Evolutionary conservation across 345 rosid genomes (phyloP).

Genomic region (Ceriops zippeliana): DNA sequence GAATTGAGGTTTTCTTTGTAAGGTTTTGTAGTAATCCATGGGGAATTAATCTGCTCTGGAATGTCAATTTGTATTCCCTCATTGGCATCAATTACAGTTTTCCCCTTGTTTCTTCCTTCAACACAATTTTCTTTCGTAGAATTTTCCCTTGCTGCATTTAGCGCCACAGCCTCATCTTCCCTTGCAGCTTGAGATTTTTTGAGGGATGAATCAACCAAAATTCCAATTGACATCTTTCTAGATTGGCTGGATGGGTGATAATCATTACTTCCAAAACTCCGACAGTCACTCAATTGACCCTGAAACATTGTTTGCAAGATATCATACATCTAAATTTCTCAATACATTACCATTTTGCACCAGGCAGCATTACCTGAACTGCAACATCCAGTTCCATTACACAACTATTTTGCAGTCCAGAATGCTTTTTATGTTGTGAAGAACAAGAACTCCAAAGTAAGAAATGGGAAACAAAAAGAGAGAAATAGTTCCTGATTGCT

Average conservation of each 20-base stretch:
- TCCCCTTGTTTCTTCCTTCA: constrained; percentile 32
- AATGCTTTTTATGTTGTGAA: neutral
- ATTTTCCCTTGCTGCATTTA: constrained; percentile 31
- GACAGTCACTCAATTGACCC: constrained; percentile 50
- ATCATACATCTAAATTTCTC: constrained; percentile 10
- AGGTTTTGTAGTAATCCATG: constrained; percentile 52
- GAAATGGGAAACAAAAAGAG: neutral
- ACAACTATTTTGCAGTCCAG: neutral
- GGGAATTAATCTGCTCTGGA: constrained; percentile 43
- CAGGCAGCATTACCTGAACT: too few relatives aligned
- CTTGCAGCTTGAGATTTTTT: constrained; percentile 31
- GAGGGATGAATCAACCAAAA: constrained; percentile 45
- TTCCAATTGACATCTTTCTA: constrained; percentile 83
- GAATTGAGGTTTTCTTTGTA: constrained; percentile 33
- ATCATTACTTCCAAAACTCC: constrained; percentile 52
- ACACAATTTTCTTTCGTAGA: constrained; percentile 24
- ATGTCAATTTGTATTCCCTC: constrained; percentile 39
- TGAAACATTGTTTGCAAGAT: constrained; percentile 25
- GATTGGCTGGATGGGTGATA: constrained; percentile 60
- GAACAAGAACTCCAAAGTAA: neutral
- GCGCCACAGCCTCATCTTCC: constrained; percentile 26
- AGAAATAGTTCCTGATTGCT: neutral
- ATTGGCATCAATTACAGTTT: constrained; percentile 24
- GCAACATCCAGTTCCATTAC: neutral
- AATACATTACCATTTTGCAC: neutral